A percentile compares a stretch with the other conserved stretches of the same genome.
phyloP scores from a whole-genome alignment of 768 basidiomycete species.

The Rhizopogon vinicolor region DNA sequence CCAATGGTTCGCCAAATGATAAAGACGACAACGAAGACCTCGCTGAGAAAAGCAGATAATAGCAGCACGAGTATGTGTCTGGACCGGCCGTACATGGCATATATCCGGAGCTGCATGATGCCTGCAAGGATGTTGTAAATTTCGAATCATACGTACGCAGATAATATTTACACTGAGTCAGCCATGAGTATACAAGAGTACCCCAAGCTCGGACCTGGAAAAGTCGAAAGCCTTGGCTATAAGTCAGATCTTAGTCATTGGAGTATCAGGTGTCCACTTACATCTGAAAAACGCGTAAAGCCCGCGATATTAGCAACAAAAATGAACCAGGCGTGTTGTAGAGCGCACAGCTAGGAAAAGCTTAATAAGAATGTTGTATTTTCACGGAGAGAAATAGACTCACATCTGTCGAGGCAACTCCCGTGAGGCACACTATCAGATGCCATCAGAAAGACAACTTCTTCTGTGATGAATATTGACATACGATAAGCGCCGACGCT shows the following conservation, averaged over 20 bases:
- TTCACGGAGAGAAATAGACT: neutral
- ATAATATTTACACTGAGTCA: slow-evolving; percentile 21
- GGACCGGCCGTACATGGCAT: slow-evolving; percentile 27
- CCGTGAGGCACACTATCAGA: neutral
- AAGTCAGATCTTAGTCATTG: neutral
- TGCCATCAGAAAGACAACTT: neutral
- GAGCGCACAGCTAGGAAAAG: neutral
- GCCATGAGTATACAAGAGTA: slow-evolving; percentile 25
- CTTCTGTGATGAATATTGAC: neutral
- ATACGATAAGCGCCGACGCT: neutral
- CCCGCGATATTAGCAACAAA: neutral
- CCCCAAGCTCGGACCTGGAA: slow-evolving; percentile 29
- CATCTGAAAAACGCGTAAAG: neutral
- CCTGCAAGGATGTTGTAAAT: slow-evolving; percentile 7
- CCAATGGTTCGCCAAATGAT: slow-evolving; percentile 25
- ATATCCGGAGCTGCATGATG: slow-evolving; percentile 29
- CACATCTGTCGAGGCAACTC: neutral
- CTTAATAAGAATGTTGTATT: neutral
- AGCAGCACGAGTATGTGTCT: slow-evolving; percentile 14
- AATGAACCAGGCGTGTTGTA: neutral
- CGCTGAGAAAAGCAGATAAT: slow-evolving; percentile 15
- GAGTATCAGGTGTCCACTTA: neutral
- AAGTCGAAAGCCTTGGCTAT: slow-evolving; percentile 17
- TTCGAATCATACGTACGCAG: slow-evolving; percentile 3
- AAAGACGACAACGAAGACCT: slow-evolving; percentile 17